These are phyloP conservation scores for Ogataea dorogensis DNA, from an alignment of 805 yeast genomes.

Conservation along the genomic window DNA sequence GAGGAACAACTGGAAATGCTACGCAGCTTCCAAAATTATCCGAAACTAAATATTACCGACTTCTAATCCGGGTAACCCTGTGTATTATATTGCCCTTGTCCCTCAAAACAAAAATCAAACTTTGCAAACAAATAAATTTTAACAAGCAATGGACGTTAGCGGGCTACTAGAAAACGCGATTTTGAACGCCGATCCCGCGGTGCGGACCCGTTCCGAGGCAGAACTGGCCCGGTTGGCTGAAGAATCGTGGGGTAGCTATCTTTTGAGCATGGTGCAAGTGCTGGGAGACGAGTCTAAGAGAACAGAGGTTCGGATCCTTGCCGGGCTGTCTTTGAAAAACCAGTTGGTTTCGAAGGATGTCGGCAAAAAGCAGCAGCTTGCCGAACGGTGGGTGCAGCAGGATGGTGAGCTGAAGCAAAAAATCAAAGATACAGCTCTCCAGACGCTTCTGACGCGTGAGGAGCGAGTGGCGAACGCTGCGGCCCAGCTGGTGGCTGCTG, in stretches of 20 bases:
- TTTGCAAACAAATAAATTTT: conserved; percentile 12
- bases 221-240: conserved; percentile 69
- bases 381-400: conserved; percentile 71
- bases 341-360: conserved; percentile 80
- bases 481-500: conserved; percentile 93
- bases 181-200: conserved; percentile 59
- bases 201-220: conserved; percentile 75
- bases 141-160: conserved; percentile 55
- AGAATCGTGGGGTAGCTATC: conserved; percentile 73
- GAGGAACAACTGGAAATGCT: conserved; percentile 17
- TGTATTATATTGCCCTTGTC: conserved; percentile 1
- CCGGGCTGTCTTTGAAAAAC: conserved; percentile 85
- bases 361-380: conserved; percentile 53
- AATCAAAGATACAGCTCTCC: conserved; percentile 65
- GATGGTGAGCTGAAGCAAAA: conserved; percentile 53
- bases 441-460: conserved; percentile 60
- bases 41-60: conserved; percentile 14
- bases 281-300: conserved; percentile 62
- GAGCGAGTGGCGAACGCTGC: conserved; percentile 83
- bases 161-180: conserved; percentile 77
- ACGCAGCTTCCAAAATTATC: conserved; percentile 13
- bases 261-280: conserved; percentile 67
- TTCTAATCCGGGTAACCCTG: conserved; percentile 16
- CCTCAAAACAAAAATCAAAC: conserved; percentile 7
- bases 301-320: conserved; percentile 85